Percentiles rank a stretch among this genome's conserved stretches.
phyloP scores from a whole-genome alignment of 2,329 filamentous ascomycete genomes.

The Apiospora rasikravindrae region DNA sequence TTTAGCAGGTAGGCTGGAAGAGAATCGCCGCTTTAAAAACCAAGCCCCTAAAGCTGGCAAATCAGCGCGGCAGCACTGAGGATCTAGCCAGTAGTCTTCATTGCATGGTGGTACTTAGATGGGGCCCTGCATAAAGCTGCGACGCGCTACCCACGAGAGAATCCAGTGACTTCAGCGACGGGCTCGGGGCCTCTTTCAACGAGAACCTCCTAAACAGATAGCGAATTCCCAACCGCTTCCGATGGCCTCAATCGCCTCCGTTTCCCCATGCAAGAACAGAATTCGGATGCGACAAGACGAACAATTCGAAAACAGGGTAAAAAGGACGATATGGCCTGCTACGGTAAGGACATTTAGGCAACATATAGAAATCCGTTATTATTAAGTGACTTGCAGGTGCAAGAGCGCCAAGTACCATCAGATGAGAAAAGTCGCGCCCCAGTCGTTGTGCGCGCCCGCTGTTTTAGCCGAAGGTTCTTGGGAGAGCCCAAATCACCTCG shows the following conservation, averaged over 20 bases:
- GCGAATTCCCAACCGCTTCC: background rate
- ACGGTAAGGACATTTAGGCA: background rate
- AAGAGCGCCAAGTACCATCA: constrained; percentile 16
- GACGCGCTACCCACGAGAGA: background rate
- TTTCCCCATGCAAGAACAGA: background rate
- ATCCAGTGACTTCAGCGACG: constrained; percentile 5
- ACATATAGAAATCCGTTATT: background rate
- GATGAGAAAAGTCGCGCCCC: constrained; percentile 22
- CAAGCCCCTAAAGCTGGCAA: constrained; percentile 9
- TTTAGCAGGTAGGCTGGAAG: background rate
- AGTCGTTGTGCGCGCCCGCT: constrained; percentile 23
- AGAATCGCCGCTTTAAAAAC: constrained; percentile 12
- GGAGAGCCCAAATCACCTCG: constrained; percentile 16
- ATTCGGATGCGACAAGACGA: background rate
- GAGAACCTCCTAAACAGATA: constrained; percentile 19
- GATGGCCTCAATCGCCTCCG: background rate
- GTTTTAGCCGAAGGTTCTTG: constrained; percentile 22
- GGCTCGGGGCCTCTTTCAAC: constrained; percentile 7
- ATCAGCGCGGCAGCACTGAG: constrained; percentile 10
- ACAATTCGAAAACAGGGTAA: background rate
- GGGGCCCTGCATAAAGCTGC: constrained; percentile 19
- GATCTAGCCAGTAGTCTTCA: constrained; percentile 12
- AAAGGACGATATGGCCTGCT: background rate
- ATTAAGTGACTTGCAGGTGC: background rate
- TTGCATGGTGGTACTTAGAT: constrained; percentile 13